A percentile compares a stretch with the other conserved stretches of the same genome.
phyloP scores from a whole-genome alignment of 75 land plant species.

The Cunninghamia lanceolata region DNA sequence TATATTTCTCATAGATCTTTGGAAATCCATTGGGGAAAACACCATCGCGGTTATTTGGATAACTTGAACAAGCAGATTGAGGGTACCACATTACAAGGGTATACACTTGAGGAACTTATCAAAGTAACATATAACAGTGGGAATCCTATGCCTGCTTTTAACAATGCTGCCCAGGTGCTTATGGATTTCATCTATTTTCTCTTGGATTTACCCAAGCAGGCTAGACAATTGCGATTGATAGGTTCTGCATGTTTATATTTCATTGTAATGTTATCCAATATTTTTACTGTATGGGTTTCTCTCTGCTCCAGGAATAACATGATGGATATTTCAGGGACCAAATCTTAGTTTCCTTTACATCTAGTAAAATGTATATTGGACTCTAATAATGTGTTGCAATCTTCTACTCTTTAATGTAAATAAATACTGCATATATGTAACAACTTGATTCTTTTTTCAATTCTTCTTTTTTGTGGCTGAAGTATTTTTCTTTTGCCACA shows the following conservation, averaged over 20 bases:
- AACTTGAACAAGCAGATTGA: constrained; percentile 71
- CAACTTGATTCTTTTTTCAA: neutral
- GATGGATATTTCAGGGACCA: neutral
- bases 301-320: neutral
- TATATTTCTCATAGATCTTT: constrained; percentile 76
- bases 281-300: neutral
- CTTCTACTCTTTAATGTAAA: neutral
- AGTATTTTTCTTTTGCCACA: neutral
- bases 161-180: constrained; percentile 83
- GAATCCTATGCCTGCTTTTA: constrained; percentile 65
- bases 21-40: constrained; percentile 91
- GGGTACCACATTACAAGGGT: constrained; percentile 58
- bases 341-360: constrained; percentile 3
- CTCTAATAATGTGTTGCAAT: neutral
- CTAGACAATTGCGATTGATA: neutral
- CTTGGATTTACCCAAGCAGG: neutral
- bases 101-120: constrained; percentile 60
- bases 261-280: neutral
- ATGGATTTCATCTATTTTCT: neutral
- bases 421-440: neutral
- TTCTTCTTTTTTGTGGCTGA: neutral
- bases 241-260: neutral
- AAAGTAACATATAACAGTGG: constrained; percentile 74
- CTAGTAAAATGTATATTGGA: neutral
- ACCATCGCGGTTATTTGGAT: constrained; percentile 76